Evolutionary conservation across 495 filamentous ascomycete genomes (phyloP).

Genomic region (Neurospora hispaniola): DNA sequence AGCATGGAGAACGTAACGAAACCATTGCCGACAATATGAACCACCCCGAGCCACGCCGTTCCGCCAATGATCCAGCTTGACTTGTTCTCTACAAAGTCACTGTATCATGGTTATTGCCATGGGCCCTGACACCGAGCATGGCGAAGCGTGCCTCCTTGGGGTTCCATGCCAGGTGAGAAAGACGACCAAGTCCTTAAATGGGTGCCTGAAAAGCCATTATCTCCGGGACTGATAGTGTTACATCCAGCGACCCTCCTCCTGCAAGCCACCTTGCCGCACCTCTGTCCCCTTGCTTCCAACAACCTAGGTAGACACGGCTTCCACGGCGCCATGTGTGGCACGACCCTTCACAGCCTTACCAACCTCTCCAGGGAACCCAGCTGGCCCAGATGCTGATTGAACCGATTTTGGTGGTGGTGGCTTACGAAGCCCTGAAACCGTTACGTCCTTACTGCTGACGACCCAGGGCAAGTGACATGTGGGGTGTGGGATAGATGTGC

Average conservation of each 20-base stretch:
- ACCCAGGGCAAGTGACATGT: background rate
- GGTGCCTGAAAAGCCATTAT: background rate
- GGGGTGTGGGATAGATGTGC: background rate
- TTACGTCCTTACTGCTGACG: background rate
- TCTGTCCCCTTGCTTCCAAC: too few species aligned
- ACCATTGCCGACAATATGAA: constrained; percentile 39
- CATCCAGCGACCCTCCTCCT: background rate
- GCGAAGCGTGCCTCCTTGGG: too few species aligned
- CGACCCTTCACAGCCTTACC: background rate
- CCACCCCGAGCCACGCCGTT: constrained; percentile 42
- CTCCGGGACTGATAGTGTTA: background rate
- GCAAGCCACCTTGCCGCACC: background rate
- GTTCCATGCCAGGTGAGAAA: too few species aligned
- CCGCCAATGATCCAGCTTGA: constrained; percentile 33
- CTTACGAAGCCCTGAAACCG: background rate
- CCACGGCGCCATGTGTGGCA: too few species aligned
- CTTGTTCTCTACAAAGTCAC: constrained; percentile 34
- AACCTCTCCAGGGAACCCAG: background rate
- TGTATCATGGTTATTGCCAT: constrained; percentile 18
- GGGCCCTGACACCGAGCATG: too few species aligned
- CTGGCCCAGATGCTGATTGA: background rate
- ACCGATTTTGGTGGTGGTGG: background rate
- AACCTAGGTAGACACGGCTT: too few species aligned
- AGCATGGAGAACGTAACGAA: constrained; percentile 43
- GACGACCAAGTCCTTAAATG: too few species aligned